These are phyloP conservation scores for Tricholomella constricta DNA, from an alignment of 768 basidiomycete genomes.

Conservation along the genomic window DNA sequence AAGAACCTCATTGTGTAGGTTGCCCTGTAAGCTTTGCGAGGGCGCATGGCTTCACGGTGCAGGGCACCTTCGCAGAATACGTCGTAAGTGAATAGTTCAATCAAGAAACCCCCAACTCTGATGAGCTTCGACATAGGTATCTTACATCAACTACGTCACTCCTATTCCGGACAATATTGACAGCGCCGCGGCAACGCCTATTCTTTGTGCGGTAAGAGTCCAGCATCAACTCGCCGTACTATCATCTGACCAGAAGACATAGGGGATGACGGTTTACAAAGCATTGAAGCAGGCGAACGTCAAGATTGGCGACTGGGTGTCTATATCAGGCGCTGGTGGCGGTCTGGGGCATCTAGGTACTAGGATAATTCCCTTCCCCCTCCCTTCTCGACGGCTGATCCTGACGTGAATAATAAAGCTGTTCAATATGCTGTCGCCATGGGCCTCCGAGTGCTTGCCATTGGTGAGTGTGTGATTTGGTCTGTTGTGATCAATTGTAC, in stretches of 20 bases:
- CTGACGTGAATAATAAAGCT: constrained; percentile 34
- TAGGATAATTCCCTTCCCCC: neutral
- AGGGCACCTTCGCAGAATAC: constrained; percentile 74
- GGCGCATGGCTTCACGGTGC: constrained; percentile 61
- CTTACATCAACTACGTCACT: constrained; percentile 68
- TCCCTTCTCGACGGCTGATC: neutral
- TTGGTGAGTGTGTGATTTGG: constrained; percentile 29
- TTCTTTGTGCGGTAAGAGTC: constrained; percentile 67
- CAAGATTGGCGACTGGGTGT: constrained; percentile 68
- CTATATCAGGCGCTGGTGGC: constrained; percentile 75
- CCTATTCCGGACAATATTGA: constrained; percentile 70
- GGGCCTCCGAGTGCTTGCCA: constrained; percentile 67
- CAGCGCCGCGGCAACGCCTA: constrained; percentile 64
- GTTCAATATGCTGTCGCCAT: constrained; percentile 78
- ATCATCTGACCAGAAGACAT: neutral
- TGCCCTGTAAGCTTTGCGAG: constrained; percentile 45
- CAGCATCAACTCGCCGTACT: neutral
- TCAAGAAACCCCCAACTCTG: neutral
- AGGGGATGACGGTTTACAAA: constrained; percentile 82
- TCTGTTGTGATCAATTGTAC: neutral
- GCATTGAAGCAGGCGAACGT: constrained; percentile 68
- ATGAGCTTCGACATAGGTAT: constrained; percentile 39
- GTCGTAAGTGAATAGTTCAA: constrained; percentile 36
- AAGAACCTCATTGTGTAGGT: constrained; percentile 29
- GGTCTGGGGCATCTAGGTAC: constrained; percentile 78